Evolutionary conservation across 108 stramenopile genomes (phyloP).

Genomic region (Cyclotella kingstonii): DNA sequence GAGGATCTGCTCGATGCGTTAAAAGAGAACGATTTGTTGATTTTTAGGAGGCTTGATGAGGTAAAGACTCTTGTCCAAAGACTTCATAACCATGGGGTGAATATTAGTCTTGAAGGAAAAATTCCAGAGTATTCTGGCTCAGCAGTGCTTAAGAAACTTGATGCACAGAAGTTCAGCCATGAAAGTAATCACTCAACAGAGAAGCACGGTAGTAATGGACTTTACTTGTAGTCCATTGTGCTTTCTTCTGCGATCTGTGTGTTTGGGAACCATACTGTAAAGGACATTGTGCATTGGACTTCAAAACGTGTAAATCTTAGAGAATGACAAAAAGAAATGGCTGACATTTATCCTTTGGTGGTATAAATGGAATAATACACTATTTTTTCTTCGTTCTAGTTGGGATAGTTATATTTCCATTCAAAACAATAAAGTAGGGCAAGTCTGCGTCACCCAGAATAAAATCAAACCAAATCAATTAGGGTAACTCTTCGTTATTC

Average conservation of each 20-base stretch:
- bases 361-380: no score
- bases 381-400: no score
- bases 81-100: conserved; percentile 7
- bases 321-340: no score
- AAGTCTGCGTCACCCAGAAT: no score
- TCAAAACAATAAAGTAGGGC: no score
- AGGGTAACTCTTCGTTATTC: no score
- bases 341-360: no score
- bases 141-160: conserved; percentile 5
- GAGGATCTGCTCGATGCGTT: conserved; percentile 27
- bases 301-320: no score
- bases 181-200: neutral
- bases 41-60: conserved; percentile 11
- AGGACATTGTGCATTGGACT: neutral
- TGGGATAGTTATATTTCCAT: no score
- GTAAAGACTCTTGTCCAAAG: neutral
- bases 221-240: neutral
- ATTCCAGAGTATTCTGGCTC: conserved; percentile 16
- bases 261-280: neutral
- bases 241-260: neutral
- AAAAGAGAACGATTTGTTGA: conserved; percentile 22
- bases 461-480: no score
- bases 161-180: neutral
- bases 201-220: neutral
- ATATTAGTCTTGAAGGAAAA: conserved; percentile 10